phyloP scores from a whole-genome alignment of 1,284 basidiomycete genomes.

The Uromyces viciae-fabae region DNA sequence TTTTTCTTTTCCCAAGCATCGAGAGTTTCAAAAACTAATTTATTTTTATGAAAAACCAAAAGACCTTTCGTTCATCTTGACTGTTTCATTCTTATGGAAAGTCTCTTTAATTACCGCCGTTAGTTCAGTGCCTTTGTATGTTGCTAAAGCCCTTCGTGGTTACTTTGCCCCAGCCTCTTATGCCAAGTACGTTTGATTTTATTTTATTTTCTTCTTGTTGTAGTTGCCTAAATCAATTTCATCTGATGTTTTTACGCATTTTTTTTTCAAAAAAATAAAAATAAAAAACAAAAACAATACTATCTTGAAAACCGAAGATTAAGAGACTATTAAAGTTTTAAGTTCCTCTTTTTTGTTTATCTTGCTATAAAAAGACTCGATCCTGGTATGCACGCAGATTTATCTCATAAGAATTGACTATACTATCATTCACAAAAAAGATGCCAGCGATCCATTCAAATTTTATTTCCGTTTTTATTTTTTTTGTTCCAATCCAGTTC shows the following conservation, averaged over 20 bases:
- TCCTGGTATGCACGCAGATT: too few relatives aligned
- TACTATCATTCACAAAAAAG: too few relatives aligned
- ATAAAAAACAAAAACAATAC: too few relatives aligned
- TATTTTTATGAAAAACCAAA: conserved; percentile 61
- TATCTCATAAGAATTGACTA: too few relatives aligned
- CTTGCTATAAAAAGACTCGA: too few relatives aligned
- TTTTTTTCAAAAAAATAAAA: background rate
- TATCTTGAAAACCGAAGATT: too few relatives aligned
- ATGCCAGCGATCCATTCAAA: too few relatives aligned
- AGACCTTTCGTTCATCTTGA: conserved; percentile 91
- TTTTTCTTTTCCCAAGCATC: background rate
- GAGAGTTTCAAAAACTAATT: background rate
- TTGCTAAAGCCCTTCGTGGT: conserved; percentile 81
- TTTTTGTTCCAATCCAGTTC: too few relatives aligned
- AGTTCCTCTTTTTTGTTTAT: too few relatives aligned
- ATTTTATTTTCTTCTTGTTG: background rate
- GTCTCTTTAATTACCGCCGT: conserved; percentile 90
- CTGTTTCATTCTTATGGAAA: conserved; percentile 86
- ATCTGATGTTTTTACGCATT: too few relatives aligned
- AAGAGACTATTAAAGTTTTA: too few relatives aligned
- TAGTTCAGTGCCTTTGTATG: conserved; percentile 79
- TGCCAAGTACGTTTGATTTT: conserved; percentile 68
- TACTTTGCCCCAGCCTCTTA: conserved; percentile 88
- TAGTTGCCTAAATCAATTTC: background rate
- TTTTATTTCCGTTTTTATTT: too few relatives aligned